A percentile compares a stretch with the other conserved stretches of the same genome.
Evolutionary conservation across 306 rosid species (phyloP).

Genomic region (Gastrolobium bilobum): DNA sequence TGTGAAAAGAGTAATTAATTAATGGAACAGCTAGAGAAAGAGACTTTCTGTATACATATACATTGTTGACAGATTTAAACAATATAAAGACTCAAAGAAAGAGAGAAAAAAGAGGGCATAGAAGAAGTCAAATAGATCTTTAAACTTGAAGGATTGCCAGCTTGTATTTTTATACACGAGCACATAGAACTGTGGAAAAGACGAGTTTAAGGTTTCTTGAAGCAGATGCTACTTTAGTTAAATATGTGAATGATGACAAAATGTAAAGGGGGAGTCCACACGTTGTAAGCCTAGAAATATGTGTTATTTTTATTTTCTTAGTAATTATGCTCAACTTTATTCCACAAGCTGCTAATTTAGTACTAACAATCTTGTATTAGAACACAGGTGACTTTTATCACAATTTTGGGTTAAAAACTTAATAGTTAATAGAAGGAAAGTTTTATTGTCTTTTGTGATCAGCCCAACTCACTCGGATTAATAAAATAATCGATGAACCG

Average conservation of each 20-base stretch:
- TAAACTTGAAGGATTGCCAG: conserved; percentile 29
- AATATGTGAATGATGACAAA: conserved; percentile 36
- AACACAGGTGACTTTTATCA: conserved; percentile 35
- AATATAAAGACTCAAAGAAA: no score
- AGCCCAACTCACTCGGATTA: no score
- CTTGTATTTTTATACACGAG: conserved; percentile 21
- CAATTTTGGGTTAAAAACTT: no score
- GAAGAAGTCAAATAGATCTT: conserved; percentile 33
- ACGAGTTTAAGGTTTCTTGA: conserved; percentile 28
- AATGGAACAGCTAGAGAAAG: no score
- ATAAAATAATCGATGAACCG: no score
- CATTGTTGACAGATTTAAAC: no score
- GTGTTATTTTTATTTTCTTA: conserved; percentile 1
- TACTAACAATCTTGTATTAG: background rate
- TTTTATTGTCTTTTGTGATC: no score
- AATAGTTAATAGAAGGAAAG: no score
- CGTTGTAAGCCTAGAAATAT: conserved; percentile 28
- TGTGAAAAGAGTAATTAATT: no score
- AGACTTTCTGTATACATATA: no score
- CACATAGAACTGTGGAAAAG: background rate
- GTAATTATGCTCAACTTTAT: conserved; percentile 11
- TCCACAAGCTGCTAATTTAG: conserved; percentile 22
- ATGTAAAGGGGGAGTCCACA: conserved; percentile 19
- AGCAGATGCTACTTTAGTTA: conserved; percentile 2
- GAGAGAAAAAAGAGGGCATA: no score